Percentiles rank a stretch among this genome's conserved stretches.
Conservation (phyloP, 1,284 basidiomycete species). For the Apiotrichum siamense region DNA sequence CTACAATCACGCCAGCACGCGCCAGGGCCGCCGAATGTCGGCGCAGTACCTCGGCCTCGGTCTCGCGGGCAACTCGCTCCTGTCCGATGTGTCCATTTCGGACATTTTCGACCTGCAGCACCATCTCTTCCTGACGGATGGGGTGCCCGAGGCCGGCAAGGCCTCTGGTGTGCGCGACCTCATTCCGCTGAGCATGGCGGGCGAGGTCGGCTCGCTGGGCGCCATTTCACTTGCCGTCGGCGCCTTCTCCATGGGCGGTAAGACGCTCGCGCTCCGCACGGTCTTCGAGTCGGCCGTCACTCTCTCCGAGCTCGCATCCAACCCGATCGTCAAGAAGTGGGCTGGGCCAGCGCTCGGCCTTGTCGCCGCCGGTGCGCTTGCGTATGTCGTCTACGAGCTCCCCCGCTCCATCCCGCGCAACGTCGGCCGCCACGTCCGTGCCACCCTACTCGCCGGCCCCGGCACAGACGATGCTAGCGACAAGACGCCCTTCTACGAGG, state of each 20-base stretch:
- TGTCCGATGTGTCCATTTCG: constrained; percentile 50
- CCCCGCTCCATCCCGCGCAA: constrained; percentile 88
- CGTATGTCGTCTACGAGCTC: constrained; percentile 81
- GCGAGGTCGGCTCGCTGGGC: constrained; percentile 59
- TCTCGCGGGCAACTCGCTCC: constrained; percentile 34
- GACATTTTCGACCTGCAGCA: constrained; percentile 88
- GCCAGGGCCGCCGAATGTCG: constrained; percentile 50
- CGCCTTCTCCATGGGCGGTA: constrained; percentile 77
- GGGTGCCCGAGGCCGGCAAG: constrained; percentile 47
- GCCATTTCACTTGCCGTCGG: constrained; percentile 72
- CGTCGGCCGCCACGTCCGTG: constrained; percentile 63
- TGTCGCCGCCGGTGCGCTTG: constrained; percentile 65
- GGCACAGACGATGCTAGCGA: constrained; percentile 31
- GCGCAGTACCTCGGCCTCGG: constrained; percentile 41
- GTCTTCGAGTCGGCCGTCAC: constrained; percentile 70
- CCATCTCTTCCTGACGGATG: constrained; percentile 54
- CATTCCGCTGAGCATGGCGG: constrained; percentile 25
- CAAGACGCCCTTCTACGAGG: constrained; percentile 58
- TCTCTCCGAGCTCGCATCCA: constrained; percentile 71
- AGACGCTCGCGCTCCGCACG: constrained; percentile 68
- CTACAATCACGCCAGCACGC: constrained; percentile 48
- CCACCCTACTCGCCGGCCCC: constrained; percentile 51
- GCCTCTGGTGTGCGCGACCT: constrained; percentile 24
- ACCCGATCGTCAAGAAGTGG: constrained; percentile 79
- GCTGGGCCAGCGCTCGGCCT: constrained; percentile 71